Percentiles rank a stretch among this genome's conserved stretches.
phyloP scores from a whole-genome alignment of 257 asterid genomes.

The Solanum rostratum region DNA sequence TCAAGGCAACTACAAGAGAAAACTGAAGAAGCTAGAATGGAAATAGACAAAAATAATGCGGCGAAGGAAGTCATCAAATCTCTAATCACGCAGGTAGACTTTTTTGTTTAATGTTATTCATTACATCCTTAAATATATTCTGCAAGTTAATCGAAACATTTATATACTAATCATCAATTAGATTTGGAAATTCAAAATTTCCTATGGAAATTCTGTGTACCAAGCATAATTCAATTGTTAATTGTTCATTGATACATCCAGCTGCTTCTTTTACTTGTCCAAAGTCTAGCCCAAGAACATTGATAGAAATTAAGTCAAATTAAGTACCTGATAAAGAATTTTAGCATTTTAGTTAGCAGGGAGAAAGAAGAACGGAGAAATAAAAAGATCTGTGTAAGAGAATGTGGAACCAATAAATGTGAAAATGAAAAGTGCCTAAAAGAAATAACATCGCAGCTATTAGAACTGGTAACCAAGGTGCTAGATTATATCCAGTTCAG shows the following conservation, averaged over 20 bases:
- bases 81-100: conserved; percentile 41
- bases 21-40: conserved; percentile 23
- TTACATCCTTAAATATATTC: conserved; percentile 1
- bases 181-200: neutral
- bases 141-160: neutral
- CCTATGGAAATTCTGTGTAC: neutral
- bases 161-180: neutral
- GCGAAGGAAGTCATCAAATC: conserved; percentile 46
- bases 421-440: neutral
- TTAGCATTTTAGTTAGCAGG: neutral
- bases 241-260: neutral
- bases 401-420: neutral
- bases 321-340: neutral
- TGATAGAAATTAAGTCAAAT: neutral
- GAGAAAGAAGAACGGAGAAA: neutral
- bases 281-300: neutral
- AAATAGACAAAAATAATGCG: conserved; percentile 36
- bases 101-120: neutral
- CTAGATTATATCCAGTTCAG: neutral
- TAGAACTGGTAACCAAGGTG: neutral
- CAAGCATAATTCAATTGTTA: neutral
- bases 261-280: neutral
- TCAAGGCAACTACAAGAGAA: conserved; percentile 35
- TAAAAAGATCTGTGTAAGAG: neutral
- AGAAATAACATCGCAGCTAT: neutral